phyloP scores from a whole-genome alignment of 441 rosid species.

The Omphalea diandra region DNA sequence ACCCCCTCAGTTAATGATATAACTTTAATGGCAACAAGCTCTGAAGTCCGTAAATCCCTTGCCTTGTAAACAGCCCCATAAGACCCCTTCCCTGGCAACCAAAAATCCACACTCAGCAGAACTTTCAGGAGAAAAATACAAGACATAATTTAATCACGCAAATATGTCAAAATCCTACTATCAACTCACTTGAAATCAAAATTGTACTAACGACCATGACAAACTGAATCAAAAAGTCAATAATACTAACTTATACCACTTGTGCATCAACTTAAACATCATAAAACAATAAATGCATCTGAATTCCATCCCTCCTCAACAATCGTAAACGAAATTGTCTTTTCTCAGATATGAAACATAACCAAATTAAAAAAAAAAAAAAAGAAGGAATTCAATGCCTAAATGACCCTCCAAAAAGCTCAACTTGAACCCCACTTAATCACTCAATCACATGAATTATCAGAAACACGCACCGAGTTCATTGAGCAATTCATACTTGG shows the following conservation, averaged over 20 bases:
- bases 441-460: neutral
- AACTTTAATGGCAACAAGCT: constrained; percentile 97
- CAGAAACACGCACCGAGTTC: constrained; percentile 69
- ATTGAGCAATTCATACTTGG: constrained; percentile 90
- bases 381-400: no score
- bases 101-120: constrained; percentile 14
- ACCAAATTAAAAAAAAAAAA: no score
- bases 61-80: constrained; percentile 99
- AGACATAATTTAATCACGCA: neutral
- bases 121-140: neutral
- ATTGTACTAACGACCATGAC: neutral
- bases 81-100: constrained; percentile 89
- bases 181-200: neutral
- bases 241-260: no score
- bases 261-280: neutral
- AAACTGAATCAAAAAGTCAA: no score
- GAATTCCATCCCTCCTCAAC: no score
- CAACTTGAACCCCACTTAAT: neutral
- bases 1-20: constrained; percentile 96
- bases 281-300: neutral
- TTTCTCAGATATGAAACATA: no score
- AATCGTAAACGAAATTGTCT: no score
- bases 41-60: constrained; percentile 91
- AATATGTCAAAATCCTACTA: neutral
- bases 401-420: no score